Conservation (phyloP, 192 early-diverging fungal species). For the Coemansia pectinata region DNA sequence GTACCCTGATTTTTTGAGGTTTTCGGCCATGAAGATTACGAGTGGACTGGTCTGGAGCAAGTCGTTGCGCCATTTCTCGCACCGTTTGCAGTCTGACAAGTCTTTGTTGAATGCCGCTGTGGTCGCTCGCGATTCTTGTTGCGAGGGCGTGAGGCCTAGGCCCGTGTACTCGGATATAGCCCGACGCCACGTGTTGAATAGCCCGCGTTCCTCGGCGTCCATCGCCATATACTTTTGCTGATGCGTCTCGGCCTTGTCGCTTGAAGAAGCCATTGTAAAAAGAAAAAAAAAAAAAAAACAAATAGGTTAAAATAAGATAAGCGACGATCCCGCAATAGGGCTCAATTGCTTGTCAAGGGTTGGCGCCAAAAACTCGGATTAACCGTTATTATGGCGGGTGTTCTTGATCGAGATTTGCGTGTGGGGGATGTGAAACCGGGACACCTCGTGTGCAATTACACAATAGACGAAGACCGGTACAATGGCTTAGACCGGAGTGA, state of each 20-base stretch:
- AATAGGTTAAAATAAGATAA: too few relatives aligned
- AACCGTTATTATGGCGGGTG: not conserved
- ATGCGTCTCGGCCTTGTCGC: constrained; percentile 22
- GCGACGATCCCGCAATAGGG: not conserved
- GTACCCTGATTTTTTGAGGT: constrained; percentile 69
- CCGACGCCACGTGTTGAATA: constrained; percentile 66
- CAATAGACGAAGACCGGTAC: not conserved
- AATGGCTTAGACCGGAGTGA: not conserved
- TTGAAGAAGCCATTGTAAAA: constrained; percentile 13
- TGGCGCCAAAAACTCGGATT: not conserved
- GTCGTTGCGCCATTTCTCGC: constrained; percentile 78
- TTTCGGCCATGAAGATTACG: constrained; percentile 83
- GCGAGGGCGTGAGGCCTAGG: constrained; percentile 58
- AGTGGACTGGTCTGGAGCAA: constrained; percentile 74
- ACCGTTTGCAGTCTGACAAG: constrained; percentile 60
- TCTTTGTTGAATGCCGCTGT: constrained; percentile 52
- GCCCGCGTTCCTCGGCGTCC: constrained; percentile 57
- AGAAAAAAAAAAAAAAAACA: not conserved
- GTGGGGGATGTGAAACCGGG: not conserved
- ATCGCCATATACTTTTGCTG: constrained; percentile 35
- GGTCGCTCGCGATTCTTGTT: constrained; percentile 38
- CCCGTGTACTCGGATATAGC: constrained; percentile 63
- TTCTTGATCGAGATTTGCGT: not conserved
- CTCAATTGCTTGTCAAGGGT: not conserved
- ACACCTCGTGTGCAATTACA: not conserved